Evolutionary conservation across 1,284 basidiomycete species (phyloP), one percentile per base, ranked within the genome.

Genomic region (Blastosporella zonata): DNA sequence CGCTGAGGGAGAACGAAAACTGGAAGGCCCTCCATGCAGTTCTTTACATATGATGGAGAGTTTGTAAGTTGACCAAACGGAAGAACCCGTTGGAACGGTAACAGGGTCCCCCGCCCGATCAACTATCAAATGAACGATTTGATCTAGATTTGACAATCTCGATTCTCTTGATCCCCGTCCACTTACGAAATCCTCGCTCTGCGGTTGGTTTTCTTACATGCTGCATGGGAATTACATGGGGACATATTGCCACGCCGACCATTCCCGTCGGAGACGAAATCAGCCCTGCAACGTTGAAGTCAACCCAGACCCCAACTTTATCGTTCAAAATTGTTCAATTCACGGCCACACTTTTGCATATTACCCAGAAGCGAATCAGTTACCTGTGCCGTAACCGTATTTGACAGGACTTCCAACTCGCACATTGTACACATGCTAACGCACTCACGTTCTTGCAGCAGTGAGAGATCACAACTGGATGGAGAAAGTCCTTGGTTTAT

Each of bases 161-260:
- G n/a, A n/a, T n/a, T n/a, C n/a, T 22, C 21, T 15, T 39, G 38
- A 39, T 39, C 38, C 22, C 38, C 38, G 38, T 39, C 20, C 22
- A 25, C 13, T 39, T 39, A 39, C 38, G 38, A 23, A 25, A 35
- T 20, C 34, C 15, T 4, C 13, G 6, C 6, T 27, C 5, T 27
- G 25, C 25, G 6, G 25, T 27, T 27, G 5, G 25, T 27, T 27
- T 5, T 27, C 25, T 27, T 27, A 5, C 6, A 31, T 27, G 25
- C 25, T 27, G 5, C 6, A 27, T 9, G 5, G 6, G 9, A 9
- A 9, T 9, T 27, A 27, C 25, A 27, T 6, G 25, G 9, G 25
- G 9, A 27, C 25, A 27, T 6, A 27, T 27, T 5, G 25, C 25
- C 25, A 27, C 25, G 9, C n/a, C n/a, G n/a, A n/a, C n/a, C n/a